phyloP scores from a whole-genome alignment of 805 yeast genomes.

The Kuraishia molischiana region DNA sequence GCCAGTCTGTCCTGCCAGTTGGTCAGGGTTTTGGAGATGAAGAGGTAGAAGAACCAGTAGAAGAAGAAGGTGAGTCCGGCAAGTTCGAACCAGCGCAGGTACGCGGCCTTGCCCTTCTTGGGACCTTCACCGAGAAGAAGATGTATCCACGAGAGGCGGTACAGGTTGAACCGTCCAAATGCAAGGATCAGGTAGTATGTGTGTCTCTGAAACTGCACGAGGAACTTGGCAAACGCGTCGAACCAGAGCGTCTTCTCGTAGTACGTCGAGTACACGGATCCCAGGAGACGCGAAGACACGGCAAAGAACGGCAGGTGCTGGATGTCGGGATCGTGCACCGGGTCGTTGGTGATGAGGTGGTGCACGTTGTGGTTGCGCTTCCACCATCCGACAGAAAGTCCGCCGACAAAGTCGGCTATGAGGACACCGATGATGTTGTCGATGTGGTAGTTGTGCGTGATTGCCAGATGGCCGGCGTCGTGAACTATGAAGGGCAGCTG shows the following conservation, averaged over 20 bases:
- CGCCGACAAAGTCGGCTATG: slow-evolving; percentile 78
- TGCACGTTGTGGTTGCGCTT: slow-evolving; percentile 90
- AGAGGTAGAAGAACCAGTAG: slow-evolving; percentile 73
- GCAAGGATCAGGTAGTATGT: slow-evolving; percentile 70
- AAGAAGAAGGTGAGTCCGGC: slow-evolving; percentile 59
- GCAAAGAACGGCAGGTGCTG: slow-evolving; percentile 91
- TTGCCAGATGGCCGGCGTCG: slow-evolving; percentile 82
- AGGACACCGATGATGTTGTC: slow-evolving; percentile 69
- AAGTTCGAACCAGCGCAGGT: slow-evolving; percentile 75
- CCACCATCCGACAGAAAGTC: slow-evolving; percentile 92
- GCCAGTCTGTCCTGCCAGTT: slow-evolving; percentile 43
- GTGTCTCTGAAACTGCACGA: slow-evolving; percentile 59
- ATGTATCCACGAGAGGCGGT: slow-evolving; percentile 74
- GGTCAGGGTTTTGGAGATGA: slow-evolving; percentile 42
- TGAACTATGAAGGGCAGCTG: slow-evolving; percentile 83
- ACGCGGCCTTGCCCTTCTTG: slow-evolving; percentile 70
- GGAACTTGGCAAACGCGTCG: slow-evolving; percentile 49
- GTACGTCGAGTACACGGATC: slow-evolving; percentile 67
- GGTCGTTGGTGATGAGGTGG: slow-evolving; percentile 85
- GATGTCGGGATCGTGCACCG: slow-evolving; percentile 90
- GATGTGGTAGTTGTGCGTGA: slow-evolving; percentile 68
- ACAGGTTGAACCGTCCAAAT: slow-evolving; percentile 81
- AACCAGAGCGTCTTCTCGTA: slow-evolving; percentile 60
- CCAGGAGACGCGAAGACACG: slow-evolving; percentile 62
- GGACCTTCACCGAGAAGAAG: slow-evolving; percentile 74